Conservation (phyloP, 2,329 filamentous ascomycete genomes). For the Fusarium nodosum region DNA sequence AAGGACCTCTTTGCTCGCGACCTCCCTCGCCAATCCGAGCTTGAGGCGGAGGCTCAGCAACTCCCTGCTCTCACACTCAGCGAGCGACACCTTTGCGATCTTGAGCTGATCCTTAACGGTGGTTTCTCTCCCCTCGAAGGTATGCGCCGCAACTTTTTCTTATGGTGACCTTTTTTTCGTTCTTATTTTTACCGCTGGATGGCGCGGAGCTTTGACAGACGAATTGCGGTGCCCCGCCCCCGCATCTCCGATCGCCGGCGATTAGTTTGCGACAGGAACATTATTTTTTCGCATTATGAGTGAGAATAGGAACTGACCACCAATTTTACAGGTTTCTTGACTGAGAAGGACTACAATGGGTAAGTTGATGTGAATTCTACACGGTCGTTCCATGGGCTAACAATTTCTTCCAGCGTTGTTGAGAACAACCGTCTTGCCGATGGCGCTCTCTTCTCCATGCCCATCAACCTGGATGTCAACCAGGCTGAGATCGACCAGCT, state of each 20-base stretch:
- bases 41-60: constrained; percentile 85
- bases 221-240: constrained; percentile 42
- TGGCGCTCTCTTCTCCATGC: constrained; percentile 95
- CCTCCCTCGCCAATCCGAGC: constrained; percentile 82
- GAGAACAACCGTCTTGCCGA: constrained; percentile 86
- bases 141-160: constrained; percentile 60
- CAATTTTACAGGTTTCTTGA: constrained; percentile 84
- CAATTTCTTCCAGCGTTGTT: constrained; percentile 76
- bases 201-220: constrained; percentile 27
- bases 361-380: constrained; percentile 58
- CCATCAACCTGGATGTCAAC: constrained; percentile 91
- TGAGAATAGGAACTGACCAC: constrained; percentile 29
- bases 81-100: constrained; percentile 96
- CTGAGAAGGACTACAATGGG: constrained; percentile 96
- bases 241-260: constrained; percentile 39
- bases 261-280: constrained; percentile 21
- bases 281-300: constrained; percentile 3
- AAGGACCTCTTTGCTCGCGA: constrained; percentile 98
- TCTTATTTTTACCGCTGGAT: constrained; percentile 22
- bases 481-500: constrained; percentile 80
- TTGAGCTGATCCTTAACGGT: constrained; percentile 96
- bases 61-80: constrained; percentile 87
- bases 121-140: constrained; percentile 98
- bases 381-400: constrained; percentile 45
- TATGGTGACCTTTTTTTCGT: constrained; percentile 1